Base-by-base conservation (phyloP, 176 grass and related monocot genomes). In the Puya raimondii region DNA sequence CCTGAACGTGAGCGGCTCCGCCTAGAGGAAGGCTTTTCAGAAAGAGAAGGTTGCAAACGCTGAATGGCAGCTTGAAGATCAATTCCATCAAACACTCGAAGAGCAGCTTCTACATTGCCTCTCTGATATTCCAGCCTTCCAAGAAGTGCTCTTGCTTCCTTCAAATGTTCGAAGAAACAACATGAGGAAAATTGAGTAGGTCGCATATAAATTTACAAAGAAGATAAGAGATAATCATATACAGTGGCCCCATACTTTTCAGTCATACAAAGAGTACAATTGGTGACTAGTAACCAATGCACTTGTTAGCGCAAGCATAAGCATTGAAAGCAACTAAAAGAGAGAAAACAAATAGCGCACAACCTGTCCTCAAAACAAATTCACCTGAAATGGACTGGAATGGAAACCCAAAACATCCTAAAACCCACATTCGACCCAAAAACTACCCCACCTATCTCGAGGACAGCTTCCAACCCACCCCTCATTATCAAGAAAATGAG, bases 101-200 rank as follows among this genome's bases (percentile, higher is more conserved):
- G 70, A 72, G 94, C 94, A 67, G 90, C 90, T 83, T 99, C 94
- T 10, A 99, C 80, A 22, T 99, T 93, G 66, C 94, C 94, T 66
- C 87, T 92, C 67, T 99, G 94, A 77, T 99, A 99, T 81, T 99
- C 94, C 23, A 99, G 80, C 49, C 94, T 85, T 16, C 94, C 90
- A 0, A 99, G 82, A 15, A 99, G 87, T 68, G 90, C 95, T 67
- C 90, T 87, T 3, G 95, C 95, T 88, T 99, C 95, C 94, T 99
- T 79, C 11, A 64, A 64, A 76, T 53, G n/a, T 42, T 42, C 49
- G 22, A 13, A 63, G 67, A 69, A 56, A 77, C 10, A 26, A 6
- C 9, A 17, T 48, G 9, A 49, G 52, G 20, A 67, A 74, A 47
- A 33, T 21, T 51, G 51, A 47, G 71, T 11, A 74, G 64, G 50